A percentile compares a stretch with the other conserved stretches of the same genome.
phyloP scores from a whole-genome alignment of 306 rosid species.

The Glycine tomentella region DNA sequence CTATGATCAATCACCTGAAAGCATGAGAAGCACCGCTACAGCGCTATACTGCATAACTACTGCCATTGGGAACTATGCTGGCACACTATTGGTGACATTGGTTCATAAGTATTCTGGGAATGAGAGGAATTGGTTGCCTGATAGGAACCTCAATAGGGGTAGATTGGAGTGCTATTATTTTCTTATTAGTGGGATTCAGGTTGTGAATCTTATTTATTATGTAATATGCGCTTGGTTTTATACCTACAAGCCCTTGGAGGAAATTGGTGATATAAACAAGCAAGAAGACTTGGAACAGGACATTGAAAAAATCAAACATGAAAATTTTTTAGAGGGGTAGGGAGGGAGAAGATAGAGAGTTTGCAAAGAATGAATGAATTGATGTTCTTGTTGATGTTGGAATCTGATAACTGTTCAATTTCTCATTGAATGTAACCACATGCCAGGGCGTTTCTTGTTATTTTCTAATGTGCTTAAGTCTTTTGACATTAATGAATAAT shows the following conservation, averaged over 20 bases:
- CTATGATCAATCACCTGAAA: conserved; percentile 80
- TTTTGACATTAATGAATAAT: neutral
- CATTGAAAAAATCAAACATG: conserved; percentile 21
- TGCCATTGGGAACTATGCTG: conserved; percentile 59
- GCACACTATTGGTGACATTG: conserved; percentile 60
- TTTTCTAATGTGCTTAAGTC: neutral
- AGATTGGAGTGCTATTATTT: conserved; percentile 70
- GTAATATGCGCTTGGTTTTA: conserved; percentile 48
- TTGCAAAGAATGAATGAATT: conserved; percentile 9
- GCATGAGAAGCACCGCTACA: conserved; percentile 72
- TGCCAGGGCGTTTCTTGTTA: neutral
- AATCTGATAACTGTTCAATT: neutral
- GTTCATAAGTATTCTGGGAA: conserved; percentile 59
- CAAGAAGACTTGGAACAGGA: conserved; percentile 24
- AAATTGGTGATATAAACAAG: conserved; percentile 11
- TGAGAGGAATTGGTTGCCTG: conserved; percentile 72
- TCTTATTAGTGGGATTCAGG: conserved; percentile 70
- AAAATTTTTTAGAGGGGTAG: neutral
- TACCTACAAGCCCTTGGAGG: conserved; percentile 43
- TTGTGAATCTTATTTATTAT: conserved; percentile 56
- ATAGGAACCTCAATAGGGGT: conserved; percentile 77
- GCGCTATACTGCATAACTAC: conserved; percentile 66
- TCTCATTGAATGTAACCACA: neutral
- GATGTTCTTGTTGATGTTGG: neutral
- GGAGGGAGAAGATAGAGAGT: conserved; percentile 2